Evolutionary conservation across 2,329 filamentous ascomycete genomes (phyloP), one percentile per base, ranked within the genome.

Genomic region (Epichloe brachyelytri): DNA sequence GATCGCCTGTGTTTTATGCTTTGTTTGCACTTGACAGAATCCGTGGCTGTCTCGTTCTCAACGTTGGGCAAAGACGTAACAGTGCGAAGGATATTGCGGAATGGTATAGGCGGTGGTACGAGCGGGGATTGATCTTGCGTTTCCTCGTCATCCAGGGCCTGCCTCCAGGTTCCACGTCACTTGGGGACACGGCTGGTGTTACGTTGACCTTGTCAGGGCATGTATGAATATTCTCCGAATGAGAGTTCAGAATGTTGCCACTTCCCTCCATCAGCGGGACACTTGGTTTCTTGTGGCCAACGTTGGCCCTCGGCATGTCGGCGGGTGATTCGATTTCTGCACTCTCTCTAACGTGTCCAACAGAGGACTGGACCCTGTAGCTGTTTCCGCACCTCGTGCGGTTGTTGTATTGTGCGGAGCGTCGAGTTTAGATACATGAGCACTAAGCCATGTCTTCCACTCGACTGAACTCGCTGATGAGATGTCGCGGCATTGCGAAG

Each of bases 361-460:
- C 55, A 1, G 45, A 36, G 4, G 54, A n/a, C 56, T 37, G 7
- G 46, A 12, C 19, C 20, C 33, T 14, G 14, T 7, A 36, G 33
- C 12, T 19, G 33, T 10, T n/a, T 40, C 46, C 14, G 5, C 15
- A 3, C n/a, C 11, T 44, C n/a, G 39, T 10, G 50, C 34, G 17
- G 15, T 17, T 17, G 51, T 50, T 1, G 55, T 54, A 3, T 55
- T 53, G 2, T 50, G 43, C 4, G 60, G 52, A 1, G 51, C 55
- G 44, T 77, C 73, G 2, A 76, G 59, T 51, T 72, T 74, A 0
- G 72, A 72, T 8, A 75, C 69, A 41, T 78, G 73, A 2, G 73
- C 68, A 8, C 75, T 76, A 39, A 79, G 69, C 72, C 71, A 76
- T 0, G 65, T 71, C 60, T 78, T 78, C 77, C 76, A 79, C 52